phyloP scores from a whole-genome alignment of 2,329 filamentous ascomycete genomes.

The Fusarium lyarnte region DNA sequence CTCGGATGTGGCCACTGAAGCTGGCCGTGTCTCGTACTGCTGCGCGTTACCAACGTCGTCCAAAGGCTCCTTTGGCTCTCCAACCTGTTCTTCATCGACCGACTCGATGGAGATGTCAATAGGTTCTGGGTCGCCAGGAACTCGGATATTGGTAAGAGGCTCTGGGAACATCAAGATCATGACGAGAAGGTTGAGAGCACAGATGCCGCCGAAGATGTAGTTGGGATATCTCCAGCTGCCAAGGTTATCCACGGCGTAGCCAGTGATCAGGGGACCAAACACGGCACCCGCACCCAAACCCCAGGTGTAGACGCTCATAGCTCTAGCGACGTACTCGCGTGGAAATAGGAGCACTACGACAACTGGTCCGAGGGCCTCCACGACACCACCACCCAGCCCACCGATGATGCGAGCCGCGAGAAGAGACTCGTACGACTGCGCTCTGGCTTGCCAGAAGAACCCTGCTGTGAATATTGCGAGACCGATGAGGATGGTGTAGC shows the following conservation, averaged over 20 bases:
- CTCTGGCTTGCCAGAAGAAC: background rate
- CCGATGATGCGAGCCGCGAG: background rate
- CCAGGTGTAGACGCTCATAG: background rate
- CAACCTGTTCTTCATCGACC: background rate
- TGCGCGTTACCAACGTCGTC: background rate
- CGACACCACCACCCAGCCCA: background rate
- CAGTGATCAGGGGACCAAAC: background rate
- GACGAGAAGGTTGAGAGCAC: background rate
- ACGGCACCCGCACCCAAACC: rapidly evolving
- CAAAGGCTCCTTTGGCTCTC: background rate
- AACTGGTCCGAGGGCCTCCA: background rate
- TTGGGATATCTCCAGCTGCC: background rate
- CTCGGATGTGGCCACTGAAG: background rate
- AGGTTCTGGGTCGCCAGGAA: rapidly evolving
- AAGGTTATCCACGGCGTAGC: background rate
- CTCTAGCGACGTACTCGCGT: background rate
- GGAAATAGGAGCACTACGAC: background rate
- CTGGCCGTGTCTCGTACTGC: background rate
- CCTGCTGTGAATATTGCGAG: background rate
- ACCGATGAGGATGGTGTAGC: background rate
- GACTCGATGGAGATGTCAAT: too few relatives aligned
- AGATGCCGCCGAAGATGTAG: background rate
- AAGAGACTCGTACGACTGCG: background rate
- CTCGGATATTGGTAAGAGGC: background rate
- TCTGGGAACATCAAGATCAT: background rate